Percentiles rank a stretch among this genome's conserved stretches.
Conservation (phyloP, 228 moss, liverwort and hornwort genomes). For the Sphagnum fallax region DNA sequence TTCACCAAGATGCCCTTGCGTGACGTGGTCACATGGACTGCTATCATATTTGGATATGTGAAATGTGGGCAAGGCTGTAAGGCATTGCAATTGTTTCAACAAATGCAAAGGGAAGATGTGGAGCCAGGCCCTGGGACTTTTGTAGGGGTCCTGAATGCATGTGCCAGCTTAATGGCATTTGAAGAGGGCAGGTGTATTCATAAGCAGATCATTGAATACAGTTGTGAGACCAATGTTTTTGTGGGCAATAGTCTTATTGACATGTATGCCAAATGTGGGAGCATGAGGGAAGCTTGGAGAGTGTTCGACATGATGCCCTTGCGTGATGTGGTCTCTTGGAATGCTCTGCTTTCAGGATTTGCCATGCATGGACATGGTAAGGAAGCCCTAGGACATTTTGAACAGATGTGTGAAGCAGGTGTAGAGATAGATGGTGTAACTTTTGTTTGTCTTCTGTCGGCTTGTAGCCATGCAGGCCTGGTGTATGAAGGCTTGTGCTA, state of each 20-base stretch:
- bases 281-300: background rate
- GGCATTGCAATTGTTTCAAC: background rate
- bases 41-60: background rate
- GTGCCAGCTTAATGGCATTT: background rate
- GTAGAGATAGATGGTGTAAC: background rate
- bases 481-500: background rate
- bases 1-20: background rate
- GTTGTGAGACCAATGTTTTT: background rate
- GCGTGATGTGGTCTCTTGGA: background rate
- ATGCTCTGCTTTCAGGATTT: constrained; percentile 2
- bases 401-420: background rate
- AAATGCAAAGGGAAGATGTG: constrained; percentile 1
- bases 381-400: background rate
- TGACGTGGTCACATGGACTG: background rate
- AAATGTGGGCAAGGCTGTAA: background rate
- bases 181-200: background rate
- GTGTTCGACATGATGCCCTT: background rate
- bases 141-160: background rate
- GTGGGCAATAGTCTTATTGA: background rate
- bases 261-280: constrained; percentile 3
- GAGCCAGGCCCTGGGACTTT: background rate
- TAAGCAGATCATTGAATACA: background rate
- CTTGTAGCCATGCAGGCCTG: constrained; percentile 1
- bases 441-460: background rate
- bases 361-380: constrained; percentile 1